Evolutionary conservation across 345 rosid species (phyloP).

Genomic region (Lepidium didymum): DNA sequence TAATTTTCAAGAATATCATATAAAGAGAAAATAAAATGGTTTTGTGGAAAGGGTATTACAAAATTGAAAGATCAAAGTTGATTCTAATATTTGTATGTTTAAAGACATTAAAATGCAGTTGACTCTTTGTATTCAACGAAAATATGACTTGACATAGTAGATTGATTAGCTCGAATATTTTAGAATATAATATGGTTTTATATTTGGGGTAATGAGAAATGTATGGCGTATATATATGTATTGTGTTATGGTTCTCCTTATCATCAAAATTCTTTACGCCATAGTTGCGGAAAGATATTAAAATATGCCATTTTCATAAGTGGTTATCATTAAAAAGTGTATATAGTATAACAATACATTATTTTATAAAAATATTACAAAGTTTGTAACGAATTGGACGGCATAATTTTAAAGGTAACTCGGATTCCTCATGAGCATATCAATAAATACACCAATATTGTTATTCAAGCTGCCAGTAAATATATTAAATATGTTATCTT

Average conservation of each 20-base stretch:
- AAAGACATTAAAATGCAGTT: slow-evolving; percentile 5
- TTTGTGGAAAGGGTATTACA: not conserved
- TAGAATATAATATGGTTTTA: not conserved
- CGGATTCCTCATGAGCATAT: slow-evolving; percentile 8
- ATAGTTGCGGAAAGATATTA: slow-evolving; percentile 25
- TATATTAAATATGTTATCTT: not conserved
- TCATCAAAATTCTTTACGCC: slow-evolving; percentile 26
- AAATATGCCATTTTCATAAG: slow-evolving; percentile 22
- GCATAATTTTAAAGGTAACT: slow-evolving; percentile 5
- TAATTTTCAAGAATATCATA: not conserved
- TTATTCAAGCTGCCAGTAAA: slow-evolving; percentile 15
- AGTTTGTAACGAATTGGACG: not conserved
- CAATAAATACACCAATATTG: slow-evolving; percentile 10
- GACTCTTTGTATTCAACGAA: slow-evolving; percentile 12
- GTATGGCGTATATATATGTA: not conserved
- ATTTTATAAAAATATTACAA: slow-evolving; percentile 9
- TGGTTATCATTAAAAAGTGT: slow-evolving; percentile 31
- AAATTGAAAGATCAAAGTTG: slow-evolving; percentile 12
- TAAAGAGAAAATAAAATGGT: not conserved
- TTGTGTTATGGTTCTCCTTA: slow-evolving; percentile 10
- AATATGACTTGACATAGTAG: slow-evolving; percentile 21
- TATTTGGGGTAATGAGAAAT: slow-evolving; percentile 7
- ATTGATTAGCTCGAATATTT: slow-evolving; percentile 29
- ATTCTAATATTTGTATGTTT: slow-evolving; percentile 11
- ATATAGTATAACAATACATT: not conserved